Evolutionary conservation across 352 stramenopile genomes (phyloP), one percentile per base, ranked within the genome.

Genomic region (Phytopythium helicoides): DNA sequence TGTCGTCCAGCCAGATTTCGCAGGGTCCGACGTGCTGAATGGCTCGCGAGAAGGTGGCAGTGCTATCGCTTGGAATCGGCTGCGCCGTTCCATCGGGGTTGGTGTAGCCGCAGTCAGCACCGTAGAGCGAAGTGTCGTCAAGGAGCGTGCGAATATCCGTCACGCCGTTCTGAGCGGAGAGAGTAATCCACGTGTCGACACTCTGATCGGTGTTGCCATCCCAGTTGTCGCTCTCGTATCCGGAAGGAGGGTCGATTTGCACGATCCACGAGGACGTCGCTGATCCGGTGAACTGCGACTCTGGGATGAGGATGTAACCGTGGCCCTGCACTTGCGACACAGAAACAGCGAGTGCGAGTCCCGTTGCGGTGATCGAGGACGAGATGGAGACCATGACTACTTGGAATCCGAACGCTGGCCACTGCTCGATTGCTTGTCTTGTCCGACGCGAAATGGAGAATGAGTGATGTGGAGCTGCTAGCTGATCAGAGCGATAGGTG

Each of bases 41-140:
- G 18, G 44, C 61, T 35, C 61, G 61, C 10, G 62, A 74, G 46
- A 67, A 74, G 1, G 62, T 74, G 14, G 62, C 58, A 26, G 64
- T 71, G 40, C 65, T 54, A 18, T 68, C 62, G n/a, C 52, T 60
- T 28, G 65, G 65, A 50, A 71, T 68, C 15, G 62, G 48, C 59
- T 74, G 66, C 22, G 61, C 48, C 3, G 61, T 65, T 22, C 56
- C 65, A 23, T 71, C 45, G 47, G 62, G 54, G 26, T 67, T 14
- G 15, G 65, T 71, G 49, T 65, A 70, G 41, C 65, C 65, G 35
- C 65, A 74, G 49, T 67, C 63, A 2, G 54, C 54, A 22, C 63
- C 63, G 47, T 68, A 71, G n/a, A 64, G 48, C n/a, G 63, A 66
- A 1, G 63, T 68, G 59, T 71, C 63, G 31, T 62, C 54, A 48